phyloP scores from a whole-genome alignment of 1,139 yeast genomes.

The Magnusiomyces ingens region DNA sequence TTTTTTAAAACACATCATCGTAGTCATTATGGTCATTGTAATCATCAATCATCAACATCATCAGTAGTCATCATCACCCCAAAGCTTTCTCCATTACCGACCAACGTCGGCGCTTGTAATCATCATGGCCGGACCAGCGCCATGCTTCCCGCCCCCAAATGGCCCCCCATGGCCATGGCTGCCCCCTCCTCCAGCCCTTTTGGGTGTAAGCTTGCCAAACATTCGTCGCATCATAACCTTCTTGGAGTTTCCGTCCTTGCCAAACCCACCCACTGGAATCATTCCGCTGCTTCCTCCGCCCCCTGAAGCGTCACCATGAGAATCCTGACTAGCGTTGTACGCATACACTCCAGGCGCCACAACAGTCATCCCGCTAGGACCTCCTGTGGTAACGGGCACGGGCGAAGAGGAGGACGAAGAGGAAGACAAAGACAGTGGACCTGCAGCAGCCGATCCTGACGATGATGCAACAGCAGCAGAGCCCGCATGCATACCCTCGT shows the following conservation, averaged over 20 bases:
- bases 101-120: conserved; percentile 15
- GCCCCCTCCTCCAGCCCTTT: conserved; percentile 3
- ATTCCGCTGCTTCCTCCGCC: conserved; percentile 1
- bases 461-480: neutral
- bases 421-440: neutral
- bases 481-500: neutral
- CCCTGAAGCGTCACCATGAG: neutral
- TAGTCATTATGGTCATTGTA: no score
- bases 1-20: neutral
- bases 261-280: conserved; percentile 23
- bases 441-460: neutral
- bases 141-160: neutral
- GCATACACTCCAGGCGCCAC: conserved; percentile 5
- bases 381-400: neutral
- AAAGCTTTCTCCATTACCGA: no score
- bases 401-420: neutral
- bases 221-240: conserved; percentile 23
- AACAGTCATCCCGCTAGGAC: neutral
- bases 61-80: no score
- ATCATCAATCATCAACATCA: no score
- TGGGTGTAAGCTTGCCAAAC: conserved; percentile 25
- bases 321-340: neutral
- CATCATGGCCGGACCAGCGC: conserved; percentile 8
- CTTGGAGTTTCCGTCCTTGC: conserved; percentile 16
- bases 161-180: neutral